Conservation (phyloP, 1,284 basidiomycete species). For the Agroathelia rolfsii region DNA sequence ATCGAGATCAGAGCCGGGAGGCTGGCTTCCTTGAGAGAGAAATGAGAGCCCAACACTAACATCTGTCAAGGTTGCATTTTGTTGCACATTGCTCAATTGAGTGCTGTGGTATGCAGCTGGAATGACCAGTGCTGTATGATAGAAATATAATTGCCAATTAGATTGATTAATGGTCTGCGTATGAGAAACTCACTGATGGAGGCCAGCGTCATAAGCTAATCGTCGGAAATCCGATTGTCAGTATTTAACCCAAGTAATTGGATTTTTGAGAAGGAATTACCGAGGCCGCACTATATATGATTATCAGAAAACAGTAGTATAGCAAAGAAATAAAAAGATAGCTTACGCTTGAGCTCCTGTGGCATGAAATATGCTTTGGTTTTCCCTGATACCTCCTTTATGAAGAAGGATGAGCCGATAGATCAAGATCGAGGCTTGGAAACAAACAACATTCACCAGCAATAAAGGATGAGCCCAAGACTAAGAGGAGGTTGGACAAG, state of each 20-base stretch:
- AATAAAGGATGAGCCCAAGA: constrained; percentile 82
- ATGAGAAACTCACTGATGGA: constrained; percentile 74
- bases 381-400: constrained; percentile 52
- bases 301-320: constrained; percentile 9
- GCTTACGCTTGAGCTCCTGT: constrained; percentile 82
- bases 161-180: too few relatives aligned
- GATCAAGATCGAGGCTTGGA: too few relatives aligned
- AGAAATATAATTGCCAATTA: too few relatives aligned
- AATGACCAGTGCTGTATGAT: constrained; percentile 80
- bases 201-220: constrained; percentile 77
- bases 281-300: constrained; percentile 47
- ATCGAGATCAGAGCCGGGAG: too few relatives aligned
- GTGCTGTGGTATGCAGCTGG: constrained; percentile 80
- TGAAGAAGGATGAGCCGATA: too few relatives aligned
- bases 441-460: too few relatives aligned
- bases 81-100: too few relatives aligned
- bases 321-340: constrained; percentile 11
- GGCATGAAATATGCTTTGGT: constrained; percentile 68
- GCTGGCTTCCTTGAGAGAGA: too few relatives aligned
- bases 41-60: too few relatives aligned
- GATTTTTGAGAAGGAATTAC: constrained; percentile 26
- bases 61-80: too few relatives aligned
- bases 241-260: constrained; percentile 3
- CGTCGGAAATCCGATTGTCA: constrained; percentile 12
- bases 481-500: constrained; percentile 82